Base-by-base conservation (phyloP, 2,329 filamentous ascomycete genomes). In the Amauroascus niger region DNA sequence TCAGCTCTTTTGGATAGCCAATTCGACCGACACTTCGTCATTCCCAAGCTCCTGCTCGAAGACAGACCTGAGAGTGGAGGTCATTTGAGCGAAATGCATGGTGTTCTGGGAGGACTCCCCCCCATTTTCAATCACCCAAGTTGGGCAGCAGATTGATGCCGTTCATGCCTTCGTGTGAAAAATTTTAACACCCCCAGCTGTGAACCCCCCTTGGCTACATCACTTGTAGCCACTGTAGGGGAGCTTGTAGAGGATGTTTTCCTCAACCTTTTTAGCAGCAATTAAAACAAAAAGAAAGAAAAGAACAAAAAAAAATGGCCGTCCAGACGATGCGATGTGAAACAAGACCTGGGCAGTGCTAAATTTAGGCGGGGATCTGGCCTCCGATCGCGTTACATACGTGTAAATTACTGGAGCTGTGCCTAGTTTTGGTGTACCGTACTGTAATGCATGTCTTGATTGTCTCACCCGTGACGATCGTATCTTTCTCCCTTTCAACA, bases 1-100 rank as follows among this genome's bases (percentile, higher is more conserved):
- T 24, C 69, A 72, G 56, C 63, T 72, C 7, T 72, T 71, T 63
- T 71, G 66, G 57, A 22, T 30, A 9, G 48, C 68, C 6, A 59
- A 65, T 53, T 35, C 58, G 11, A 63, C 59, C 44, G 59, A 62
- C 43, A 26, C 56, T 3, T 26, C 63, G 14, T 52, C 49, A 0
- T 58, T 65, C 16, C 68, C 69, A 8, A 61, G 56, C 28, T 66
- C 63, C 59, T 71, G 69, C 61, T 66, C 63, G 53, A 62, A 58
- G 58, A 67, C 67, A 30, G 54, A 64, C 16, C 58, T 71, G 39
- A 56, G 58, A 50, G 48, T 62, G 28, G 61, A 65, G 32, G 61
- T 63, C 28, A 49, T 60, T 48, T 60, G 35, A 61, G 52, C 62
- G 35, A 20, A 22, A 24, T 30, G 7, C 8, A 41, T 18, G 20